A percentile compares a stretch with the other conserved stretches of the same genome.
phyloP scores from a whole-genome alignment of 106 monocot genomes.

The Dactylorhiza incarnata region DNA sequence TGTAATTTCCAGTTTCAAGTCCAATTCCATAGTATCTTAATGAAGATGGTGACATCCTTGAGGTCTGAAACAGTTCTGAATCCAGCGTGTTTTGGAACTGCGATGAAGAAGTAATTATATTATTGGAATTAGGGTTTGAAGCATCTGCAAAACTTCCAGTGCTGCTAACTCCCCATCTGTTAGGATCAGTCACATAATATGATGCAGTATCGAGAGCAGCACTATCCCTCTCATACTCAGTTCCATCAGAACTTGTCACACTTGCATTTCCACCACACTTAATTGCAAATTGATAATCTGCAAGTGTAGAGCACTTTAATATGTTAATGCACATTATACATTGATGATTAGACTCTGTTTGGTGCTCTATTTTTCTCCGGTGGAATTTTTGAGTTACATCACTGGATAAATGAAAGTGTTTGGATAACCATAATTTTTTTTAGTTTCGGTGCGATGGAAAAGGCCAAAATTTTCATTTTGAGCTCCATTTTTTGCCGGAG shows the following conservation, averaged over 20 bases:
- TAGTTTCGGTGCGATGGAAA: no score
- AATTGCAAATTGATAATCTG: conserved; percentile 71
- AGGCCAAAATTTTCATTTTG: no score
- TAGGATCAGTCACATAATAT: conserved; percentile 49
- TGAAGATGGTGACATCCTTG: conserved; percentile 75
- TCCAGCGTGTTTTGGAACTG: conserved; percentile 71
- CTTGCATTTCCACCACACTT: conserved; percentile 66
- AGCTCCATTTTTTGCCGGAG: no score
- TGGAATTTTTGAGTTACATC: no score
- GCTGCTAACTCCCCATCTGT: conserved; percentile 72
- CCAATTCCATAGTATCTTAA: conserved; percentile 88
- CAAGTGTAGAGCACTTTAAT: not conserved
- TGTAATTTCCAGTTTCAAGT: conserved; percentile 90
- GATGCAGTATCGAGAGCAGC: conserved; percentile 45
- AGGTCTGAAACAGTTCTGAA: conserved; percentile 63
- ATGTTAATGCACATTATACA: not conserved
- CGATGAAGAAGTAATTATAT: conserved; percentile 24
- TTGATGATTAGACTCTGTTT: no score
- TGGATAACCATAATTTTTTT: no score
- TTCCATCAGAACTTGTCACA: conserved; percentile 39
- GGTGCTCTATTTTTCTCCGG: no score
- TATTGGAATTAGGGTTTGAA: conserved; percentile 18
- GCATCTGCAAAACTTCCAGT: conserved; percentile 57
- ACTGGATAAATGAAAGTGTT: no score
- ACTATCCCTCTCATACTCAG: conserved; percentile 48